Base-by-base conservation (phyloP, 2,329 filamentous ascomycete genomes). In the Paradendryphiella salina region DNA sequence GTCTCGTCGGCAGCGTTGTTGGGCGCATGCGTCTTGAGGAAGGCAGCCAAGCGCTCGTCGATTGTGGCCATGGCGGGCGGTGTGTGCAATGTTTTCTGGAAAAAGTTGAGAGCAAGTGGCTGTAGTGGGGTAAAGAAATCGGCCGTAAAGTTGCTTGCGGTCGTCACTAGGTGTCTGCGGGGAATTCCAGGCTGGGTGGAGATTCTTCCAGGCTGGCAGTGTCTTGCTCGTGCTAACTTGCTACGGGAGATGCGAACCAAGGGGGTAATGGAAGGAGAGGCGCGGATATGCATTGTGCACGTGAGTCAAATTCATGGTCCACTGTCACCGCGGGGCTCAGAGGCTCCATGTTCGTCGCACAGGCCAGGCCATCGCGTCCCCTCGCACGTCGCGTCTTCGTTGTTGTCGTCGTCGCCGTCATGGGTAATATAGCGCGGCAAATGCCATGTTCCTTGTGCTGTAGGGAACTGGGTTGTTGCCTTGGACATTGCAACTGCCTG, bases 11-110 rank as follows among this genome's bases (percentile, higher is more conserved):
- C 63, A n/a, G 67, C 66, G 38, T 73, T 71, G 56, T 73, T 71
- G 13, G 71, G 71, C 34, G 70, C 69, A 57, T 73, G 71, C 38
- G 61, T 57, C 55, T 66, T 67, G 53, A 75, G 70, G 62, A 69
- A 73, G 47, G 61, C 58, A 52, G 62, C 54, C 46, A 73, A 32
- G 57, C 58, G 64, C 56, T 69, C 64, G 58, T 73, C 68, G 56
- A 75, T 59, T 50, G 69, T 66, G 23, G 71, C 66, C 72, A 75
- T 75, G 43, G 54, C 64, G 63, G 59, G 60, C 37, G 62, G 44
- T 20, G 13, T 28, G 26, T 33, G 38, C 42, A 60, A 52, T 18
- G 58, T 54, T 41, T 52, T 61, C 29, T 63, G 64, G 58, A 66
- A 68, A 64, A 70, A 70, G 60, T 62, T 54, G 46, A 65, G 44